Evolutionary conservation across 345 rosid species (phyloP).

Genomic region (Gossypium rotundifolium): DNA sequence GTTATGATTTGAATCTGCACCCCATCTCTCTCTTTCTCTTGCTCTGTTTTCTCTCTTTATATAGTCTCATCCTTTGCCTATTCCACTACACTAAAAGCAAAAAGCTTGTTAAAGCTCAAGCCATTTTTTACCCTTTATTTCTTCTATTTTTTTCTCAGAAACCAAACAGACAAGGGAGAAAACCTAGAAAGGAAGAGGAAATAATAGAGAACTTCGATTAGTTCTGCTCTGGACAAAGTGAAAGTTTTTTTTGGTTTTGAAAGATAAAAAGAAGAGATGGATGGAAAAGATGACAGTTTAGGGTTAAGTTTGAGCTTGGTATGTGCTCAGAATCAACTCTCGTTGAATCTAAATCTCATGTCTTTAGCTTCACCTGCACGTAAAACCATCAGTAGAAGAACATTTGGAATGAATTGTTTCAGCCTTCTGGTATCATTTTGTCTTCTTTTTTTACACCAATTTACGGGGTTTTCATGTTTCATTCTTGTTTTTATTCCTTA

Average conservation of each 20-base stretch:
- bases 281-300: constrained; percentile 46
- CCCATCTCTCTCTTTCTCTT: not conserved
- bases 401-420: constrained; percentile 47
- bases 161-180: not conserved
- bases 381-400: constrained; percentile 29
- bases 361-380: constrained; percentile 31
- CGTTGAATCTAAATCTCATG: constrained; percentile 38
- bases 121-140: constrained; percentile 20
- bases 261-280: not conserved
- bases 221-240: not conserved
- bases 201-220: no score
- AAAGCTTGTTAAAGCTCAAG: constrained; percentile 18
- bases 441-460: not conserved
- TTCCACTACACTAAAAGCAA: constrained; percentile 37
- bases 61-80: constrained; percentile 46
- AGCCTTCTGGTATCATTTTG: constrained; percentile 38
- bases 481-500: not conserved
- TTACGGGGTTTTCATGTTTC: not conserved
- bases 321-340: constrained; percentile 22
- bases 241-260: not conserved
- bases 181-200: not conserved
- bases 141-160: constrained; percentile 11
- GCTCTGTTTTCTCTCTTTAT: not conserved
- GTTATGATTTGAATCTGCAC: not conserved
- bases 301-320: constrained; percentile 55